These are phyloP conservation scores for Bipolaris bicolor DNA, from an alignment of 2,329 filamentous ascomycete genomes.

Conservation along the genomic window DNA sequence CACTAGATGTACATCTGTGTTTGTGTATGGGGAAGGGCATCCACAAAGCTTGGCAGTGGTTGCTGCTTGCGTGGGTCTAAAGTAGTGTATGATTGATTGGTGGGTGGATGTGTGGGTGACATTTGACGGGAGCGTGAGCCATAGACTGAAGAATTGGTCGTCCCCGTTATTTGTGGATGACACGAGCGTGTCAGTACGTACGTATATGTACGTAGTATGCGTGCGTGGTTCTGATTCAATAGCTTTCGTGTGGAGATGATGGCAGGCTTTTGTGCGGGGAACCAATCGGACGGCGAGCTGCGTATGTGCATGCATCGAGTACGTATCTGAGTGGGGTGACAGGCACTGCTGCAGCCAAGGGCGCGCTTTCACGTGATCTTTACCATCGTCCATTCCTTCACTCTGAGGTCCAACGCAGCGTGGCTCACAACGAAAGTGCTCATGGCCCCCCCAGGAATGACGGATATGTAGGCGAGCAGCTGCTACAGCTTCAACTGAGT, in stretches of 20 bases:
- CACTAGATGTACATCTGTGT: background rate
- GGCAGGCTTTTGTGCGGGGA: background rate
- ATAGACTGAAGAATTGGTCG: too few relatives aligned
- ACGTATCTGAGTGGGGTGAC: too few relatives aligned
- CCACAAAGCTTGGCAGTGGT: too few relatives aligned
- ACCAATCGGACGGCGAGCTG: background rate
- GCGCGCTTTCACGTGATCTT: constrained; percentile 10
- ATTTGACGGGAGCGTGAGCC: too few relatives aligned
- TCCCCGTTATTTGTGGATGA: too few relatives aligned
- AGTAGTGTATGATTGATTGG: too few relatives aligned
- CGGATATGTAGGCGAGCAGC: background rate
- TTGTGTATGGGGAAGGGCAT: background rate
- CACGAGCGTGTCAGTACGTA: background rate
- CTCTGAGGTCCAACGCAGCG: background rate
- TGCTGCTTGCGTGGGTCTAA: too few relatives aligned
- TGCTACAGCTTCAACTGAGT: background rate
- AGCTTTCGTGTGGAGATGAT: background rate
- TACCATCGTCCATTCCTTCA: background rate
- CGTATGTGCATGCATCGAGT: too few relatives aligned
- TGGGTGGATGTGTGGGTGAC: too few relatives aligned
- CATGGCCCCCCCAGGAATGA: too few relatives aligned
- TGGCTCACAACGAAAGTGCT: background rate
- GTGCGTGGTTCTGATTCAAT: background rate
- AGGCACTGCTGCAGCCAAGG: background rate
- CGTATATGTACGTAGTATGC: too few relatives aligned